Percentiles rank a stretch among this genome's conserved stretches.
Conservation (phyloP, 2,329 filamentous ascomycete genomes). For the Blumeria hordei region DNA sequence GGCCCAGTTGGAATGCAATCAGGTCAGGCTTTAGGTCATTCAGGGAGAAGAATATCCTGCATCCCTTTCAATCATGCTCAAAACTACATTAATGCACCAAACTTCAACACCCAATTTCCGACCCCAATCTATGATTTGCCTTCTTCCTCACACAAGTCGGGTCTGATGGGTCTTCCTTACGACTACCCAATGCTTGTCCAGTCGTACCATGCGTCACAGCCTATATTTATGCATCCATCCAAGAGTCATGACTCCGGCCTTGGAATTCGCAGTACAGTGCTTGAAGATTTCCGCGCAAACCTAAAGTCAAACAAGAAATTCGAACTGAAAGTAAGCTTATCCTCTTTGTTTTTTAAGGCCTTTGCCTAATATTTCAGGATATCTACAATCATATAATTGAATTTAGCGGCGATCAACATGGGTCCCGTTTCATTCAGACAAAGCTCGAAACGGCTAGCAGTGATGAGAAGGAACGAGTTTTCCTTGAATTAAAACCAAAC, state of each 20-base stretch:
- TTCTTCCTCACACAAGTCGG: constrained; percentile 14
- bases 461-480: constrained; percentile 82
- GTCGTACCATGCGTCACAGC: constrained; percentile 8
- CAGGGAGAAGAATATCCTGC: constrained; percentile 12
- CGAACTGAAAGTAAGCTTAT: constrained; percentile 41
- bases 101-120: constrained; percentile 14
- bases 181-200: constrained; percentile 15
- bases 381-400: constrained; percentile 76
- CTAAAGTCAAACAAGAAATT: constrained; percentile 48
- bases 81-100: constrained; percentile 16
- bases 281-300: constrained; percentile 60
- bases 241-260: constrained; percentile 17
- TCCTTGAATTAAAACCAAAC: constrained; percentile 67
- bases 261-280: constrained; percentile 41
- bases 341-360: background rate
- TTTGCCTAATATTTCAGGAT: constrained; percentile 24
- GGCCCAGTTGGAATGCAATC: too few species aligned
- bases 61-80: constrained; percentile 11
- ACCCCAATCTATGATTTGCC: constrained; percentile 18
- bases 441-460: constrained; percentile 85
- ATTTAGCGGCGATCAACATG: constrained; percentile 88
- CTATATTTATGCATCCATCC: constrained; percentile 12
- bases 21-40: constrained; percentile 8
- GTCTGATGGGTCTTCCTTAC: constrained; percentile 15
- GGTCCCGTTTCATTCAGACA: constrained; percentile 83